Conservation (phyloP, 2,329 filamentous ascomycete genomes). For the Colletotrichum aenigma region DNA sequence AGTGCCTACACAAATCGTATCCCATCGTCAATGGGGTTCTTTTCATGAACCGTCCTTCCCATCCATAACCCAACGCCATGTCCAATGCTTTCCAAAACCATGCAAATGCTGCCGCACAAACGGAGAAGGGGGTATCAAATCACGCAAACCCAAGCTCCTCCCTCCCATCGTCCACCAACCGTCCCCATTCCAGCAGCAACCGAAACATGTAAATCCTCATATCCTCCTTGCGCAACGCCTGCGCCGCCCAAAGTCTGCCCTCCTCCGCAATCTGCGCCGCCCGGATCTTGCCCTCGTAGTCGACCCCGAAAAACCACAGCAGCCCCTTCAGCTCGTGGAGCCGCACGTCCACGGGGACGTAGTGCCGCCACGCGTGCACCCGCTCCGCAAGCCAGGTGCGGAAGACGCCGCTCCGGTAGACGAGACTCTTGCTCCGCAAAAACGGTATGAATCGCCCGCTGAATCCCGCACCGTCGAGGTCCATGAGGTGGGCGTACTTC, state of each 20-base stretch:
- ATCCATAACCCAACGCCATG: neutral
- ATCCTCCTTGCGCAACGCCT: conserved; percentile 67
- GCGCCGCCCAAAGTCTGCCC: conserved; percentile 57
- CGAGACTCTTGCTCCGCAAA: conserved; percentile 53
- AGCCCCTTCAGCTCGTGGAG: conserved; percentile 21
- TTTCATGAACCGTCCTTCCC: neutral
- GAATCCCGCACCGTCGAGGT: conserved; percentile 62
- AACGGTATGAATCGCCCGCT: conserved; percentile 56
- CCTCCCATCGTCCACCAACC: conserved; percentile 62
- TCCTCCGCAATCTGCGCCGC: conserved; percentile 32
- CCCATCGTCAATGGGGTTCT: neutral
- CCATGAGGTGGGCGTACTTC: conserved; percentile 58
- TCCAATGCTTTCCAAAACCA: neutral
- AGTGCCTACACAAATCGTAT: neutral
- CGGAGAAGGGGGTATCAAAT: neutral
- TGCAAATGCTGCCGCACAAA: neutral
- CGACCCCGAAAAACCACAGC: conserved; percentile 23
- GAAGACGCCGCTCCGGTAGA: conserved; percentile 65
- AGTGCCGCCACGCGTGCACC: conserved; percentile 66
- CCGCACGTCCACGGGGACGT: conserved; percentile 62
- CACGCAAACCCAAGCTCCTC: conserved; percentile 37
- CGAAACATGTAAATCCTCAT: conserved; percentile 80
- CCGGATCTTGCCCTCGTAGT: conserved; percentile 20
- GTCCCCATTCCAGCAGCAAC: conserved; percentile 72
- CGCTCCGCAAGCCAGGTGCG: conserved; percentile 69